phyloP scores from a whole-genome alignment of 2,329 filamentous ascomycete species.

The Phaeophleospora eucalypticola region DNA sequence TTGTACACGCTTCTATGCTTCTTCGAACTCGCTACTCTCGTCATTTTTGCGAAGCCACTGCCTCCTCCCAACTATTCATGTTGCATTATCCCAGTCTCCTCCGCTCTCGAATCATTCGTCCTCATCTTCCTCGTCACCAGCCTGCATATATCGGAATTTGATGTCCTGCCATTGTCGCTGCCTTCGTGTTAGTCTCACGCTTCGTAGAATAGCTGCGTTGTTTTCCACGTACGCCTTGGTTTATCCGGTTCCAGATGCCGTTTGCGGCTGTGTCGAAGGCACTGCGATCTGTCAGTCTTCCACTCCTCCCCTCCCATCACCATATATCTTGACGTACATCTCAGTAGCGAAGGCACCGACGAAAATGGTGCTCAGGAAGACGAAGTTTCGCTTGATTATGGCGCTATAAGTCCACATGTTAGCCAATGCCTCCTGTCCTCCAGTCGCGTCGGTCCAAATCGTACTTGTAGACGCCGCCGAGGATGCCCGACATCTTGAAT shows the following conservation, averaged over 20 bases:
- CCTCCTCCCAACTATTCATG: too few relatives aligned
- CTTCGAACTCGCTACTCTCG: constrained; percentile 18
- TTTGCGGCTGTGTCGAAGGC: constrained; percentile 78
- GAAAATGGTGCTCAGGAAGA: constrained; percentile 86
- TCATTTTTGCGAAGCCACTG: too few relatives aligned
- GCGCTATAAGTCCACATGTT: constrained; percentile 53
- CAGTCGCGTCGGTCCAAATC: background rate
- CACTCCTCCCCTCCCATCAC: constrained; percentile 10
- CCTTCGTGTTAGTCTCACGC: constrained; percentile 26
- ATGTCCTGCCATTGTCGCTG: constrained; percentile 99
- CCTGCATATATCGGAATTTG: constrained; percentile 73
- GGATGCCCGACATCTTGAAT: constrained; percentile 56
- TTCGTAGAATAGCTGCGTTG: background rate
- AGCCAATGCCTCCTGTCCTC: constrained; percentile 11
- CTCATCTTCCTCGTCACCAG: constrained; percentile 51
- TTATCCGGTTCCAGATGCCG: constrained; percentile 83
- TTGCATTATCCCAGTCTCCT: too few relatives aligned
- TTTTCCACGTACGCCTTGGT: constrained; percentile 75
- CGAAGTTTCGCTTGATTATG: constrained; percentile 79
- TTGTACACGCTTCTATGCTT: background rate
- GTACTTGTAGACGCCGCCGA: constrained; percentile 50
- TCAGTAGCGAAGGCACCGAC: constrained; percentile 83
- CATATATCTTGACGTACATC: constrained; percentile 60
- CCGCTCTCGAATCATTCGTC: too few relatives aligned
- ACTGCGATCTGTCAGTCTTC: constrained; percentile 46